Conservation (phyloP, 306 rosid genomes). For the Dryas alaskensis region DNA sequence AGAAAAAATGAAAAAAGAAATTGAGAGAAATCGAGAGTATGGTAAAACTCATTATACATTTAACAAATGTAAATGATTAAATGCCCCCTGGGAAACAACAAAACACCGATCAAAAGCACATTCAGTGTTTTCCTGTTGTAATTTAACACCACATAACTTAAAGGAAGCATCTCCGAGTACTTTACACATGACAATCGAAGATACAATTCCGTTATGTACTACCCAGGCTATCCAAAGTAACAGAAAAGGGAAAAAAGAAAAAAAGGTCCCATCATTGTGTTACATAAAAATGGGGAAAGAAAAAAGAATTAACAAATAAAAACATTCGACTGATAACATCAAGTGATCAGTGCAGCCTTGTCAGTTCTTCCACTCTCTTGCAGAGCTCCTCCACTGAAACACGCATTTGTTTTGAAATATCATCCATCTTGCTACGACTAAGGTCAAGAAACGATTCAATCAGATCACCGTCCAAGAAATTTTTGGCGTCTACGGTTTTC, state of each 20-base stretch:
- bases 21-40: too few species aligned
- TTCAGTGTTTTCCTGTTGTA: too few species aligned
- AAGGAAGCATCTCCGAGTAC: background rate
- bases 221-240: background rate
- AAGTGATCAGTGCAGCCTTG: slow-evolving; percentile 73
- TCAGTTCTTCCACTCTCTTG: slow-evolving; percentile 92
- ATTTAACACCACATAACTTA: background rate
- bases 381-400: slow-evolving; percentile 92
- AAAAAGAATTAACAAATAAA: slow-evolving; percentile 9
- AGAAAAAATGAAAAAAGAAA: too few species aligned
- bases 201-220: slow-evolving; percentile 1
- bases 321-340: background rate
- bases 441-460: slow-evolving; percentile 95
- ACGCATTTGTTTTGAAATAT: slow-evolving; percentile 63
- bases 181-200: background rate
- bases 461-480: slow-evolving; percentile 91
- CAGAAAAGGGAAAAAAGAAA: background rate
- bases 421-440: slow-evolving; percentile 81
- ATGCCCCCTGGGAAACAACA: background rate
- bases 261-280: background rate
- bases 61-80: too few species aligned
- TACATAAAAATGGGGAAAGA: background rate
- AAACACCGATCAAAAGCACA: background rate
- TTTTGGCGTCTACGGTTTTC: slow-evolving; percentile 77
- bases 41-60: background rate